Evolutionary conservation across 768 basidiomycete species (phyloP), one percentile per base, ranked within the genome.

Genomic region (Macrocybe gigantea): DNA sequence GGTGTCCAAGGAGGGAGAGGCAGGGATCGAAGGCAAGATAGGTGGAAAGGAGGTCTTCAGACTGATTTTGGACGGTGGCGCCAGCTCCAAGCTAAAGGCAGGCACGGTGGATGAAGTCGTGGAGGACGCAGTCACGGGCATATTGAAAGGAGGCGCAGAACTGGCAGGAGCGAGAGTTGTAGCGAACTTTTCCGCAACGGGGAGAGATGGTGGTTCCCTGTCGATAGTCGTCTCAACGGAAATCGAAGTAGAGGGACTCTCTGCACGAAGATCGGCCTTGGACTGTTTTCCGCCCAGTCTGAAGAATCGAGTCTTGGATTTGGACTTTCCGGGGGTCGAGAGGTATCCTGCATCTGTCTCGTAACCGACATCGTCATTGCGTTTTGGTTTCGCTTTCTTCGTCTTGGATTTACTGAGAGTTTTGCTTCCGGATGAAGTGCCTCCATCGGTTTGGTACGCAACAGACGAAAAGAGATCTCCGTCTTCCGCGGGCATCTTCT

Each of bases 101-200:
- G 38, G 13, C 15, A 15, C 33, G 30, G 30, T 29, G 15, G 39
- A 32, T 9, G 40, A 10, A 48, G 47, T 49, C 14, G 45, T 41
- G 12, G 34, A 47, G 44, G 34, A 31, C 32, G 45, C 36, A 43
- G 35, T 43, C 33, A 40, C 39, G 36, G 44, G 46, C 44, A 44
- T 49, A 33, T 46, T 50, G 33, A 41, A 38, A 44, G 47, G 10
- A 31, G 53, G 45, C 33, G 48, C 41, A n/a, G 12, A 47, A 31
- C 50, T 57, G 30, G 44, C 38, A n/a, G 49, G 32, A 35, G 45
- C 53, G 15, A 65, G 46, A 5, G 68, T 67, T 1, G 69, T 74
- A 8, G 71, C 75, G 53, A 77, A 80, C 49, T 64, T 62, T 12
- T 64, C 70, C 3, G 75, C 75, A 47, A 78, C 77, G 15, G 77